Evolutionary conservation across 768 basidiomycete genomes (phyloP).

Genomic region (Tulasnella sp.): DNA sequence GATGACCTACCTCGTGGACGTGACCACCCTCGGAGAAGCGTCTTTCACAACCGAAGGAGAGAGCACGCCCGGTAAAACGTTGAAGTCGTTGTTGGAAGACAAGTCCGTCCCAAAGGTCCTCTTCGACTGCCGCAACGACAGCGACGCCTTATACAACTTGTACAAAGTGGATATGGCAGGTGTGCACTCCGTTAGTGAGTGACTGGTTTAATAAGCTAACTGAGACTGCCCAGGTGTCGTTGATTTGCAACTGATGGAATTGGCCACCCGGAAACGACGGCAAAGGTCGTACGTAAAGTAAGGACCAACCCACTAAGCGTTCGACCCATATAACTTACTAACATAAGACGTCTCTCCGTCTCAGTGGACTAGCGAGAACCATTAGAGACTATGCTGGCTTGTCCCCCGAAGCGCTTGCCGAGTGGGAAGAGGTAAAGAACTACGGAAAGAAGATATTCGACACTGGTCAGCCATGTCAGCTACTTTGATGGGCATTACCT

Average conservation of each 20-base stretch:
- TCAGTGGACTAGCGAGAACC: slow-evolving; percentile 9
- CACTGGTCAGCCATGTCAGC: not conserved
- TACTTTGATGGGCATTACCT: not conserved
- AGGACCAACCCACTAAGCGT: no score
- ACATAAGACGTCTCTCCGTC: not conserved
- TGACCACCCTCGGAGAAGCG: slow-evolving; percentile 1
- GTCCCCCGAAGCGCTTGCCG: not conserved
- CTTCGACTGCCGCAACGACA: slow-evolving; percentile 16
- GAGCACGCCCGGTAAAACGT: not conserved
- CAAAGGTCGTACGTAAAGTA: slow-evolving; percentile 9
- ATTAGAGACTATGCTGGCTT: slow-evolving; percentile 11
- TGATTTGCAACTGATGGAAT: slow-evolving; percentile 14
- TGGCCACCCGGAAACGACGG: slow-evolving; percentile 10
- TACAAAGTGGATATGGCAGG: slow-evolving; percentile 14
- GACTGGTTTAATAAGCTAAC: not conserved
- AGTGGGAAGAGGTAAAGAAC: slow-evolving; percentile 9
- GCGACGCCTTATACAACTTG: slow-evolving; percentile 16
- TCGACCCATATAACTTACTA: no score
- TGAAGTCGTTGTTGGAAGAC: slow-evolving; percentile 12
- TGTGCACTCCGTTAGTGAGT: not conserved
- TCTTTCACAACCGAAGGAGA: slow-evolving; percentile 8
- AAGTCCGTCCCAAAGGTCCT: slow-evolving; percentile 9
- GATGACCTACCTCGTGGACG: slow-evolving; percentile 15
- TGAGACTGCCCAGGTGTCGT: slow-evolving; percentile 2
- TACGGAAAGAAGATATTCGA: slow-evolving; percentile 10